Percentiles rank a stretch among this genome's conserved stretches.
These are phyloP conservation scores for Paramecium sexaurelia DNA, from an alignment of 73 alveolate species.

Conservation along the genomic window DNA sequence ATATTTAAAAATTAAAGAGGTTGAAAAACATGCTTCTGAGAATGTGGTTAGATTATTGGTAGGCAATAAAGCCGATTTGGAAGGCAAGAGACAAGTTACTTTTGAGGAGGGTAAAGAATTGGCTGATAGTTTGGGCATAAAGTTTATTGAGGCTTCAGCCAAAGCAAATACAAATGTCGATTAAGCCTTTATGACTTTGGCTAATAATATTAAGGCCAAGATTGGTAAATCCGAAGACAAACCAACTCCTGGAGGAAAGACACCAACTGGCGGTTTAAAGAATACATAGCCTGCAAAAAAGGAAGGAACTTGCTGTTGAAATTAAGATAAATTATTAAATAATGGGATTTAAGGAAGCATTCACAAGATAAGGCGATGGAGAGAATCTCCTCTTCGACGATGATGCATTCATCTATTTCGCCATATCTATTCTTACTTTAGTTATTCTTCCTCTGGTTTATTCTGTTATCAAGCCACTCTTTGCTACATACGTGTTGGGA, in stretches of 20 bases:
- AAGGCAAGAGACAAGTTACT: conserved; percentile 79
- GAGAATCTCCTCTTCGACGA: conserved; percentile 62
- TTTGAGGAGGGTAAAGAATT: conserved; percentile 79
- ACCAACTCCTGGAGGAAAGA: conserved; percentile 61
- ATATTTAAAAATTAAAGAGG: conserved; percentile 44
- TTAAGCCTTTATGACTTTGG: conserved; percentile 66
- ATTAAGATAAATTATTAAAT: conserved; percentile 32
- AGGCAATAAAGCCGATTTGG: conserved; percentile 87
- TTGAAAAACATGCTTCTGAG: conserved; percentile 69
- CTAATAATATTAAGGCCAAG: conserved; percentile 68
- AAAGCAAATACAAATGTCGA: conserved; percentile 66
- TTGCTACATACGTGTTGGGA: conserved; percentile 33
- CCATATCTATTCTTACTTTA: conserved; percentile 48
- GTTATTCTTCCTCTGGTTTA: conserved; percentile 37
- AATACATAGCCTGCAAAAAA: background rate
- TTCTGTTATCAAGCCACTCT: conserved; percentile 20
- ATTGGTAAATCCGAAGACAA: conserved; percentile 61
- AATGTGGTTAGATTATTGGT: conserved; percentile 74
- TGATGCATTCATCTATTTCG: conserved; percentile 67
- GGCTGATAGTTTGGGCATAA: conserved; percentile 79
- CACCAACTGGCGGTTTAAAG: conserved; percentile 48
- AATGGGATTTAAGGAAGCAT: conserved; percentile 69
- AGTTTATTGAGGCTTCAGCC: conserved; percentile 76
- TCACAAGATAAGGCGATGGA: conserved; percentile 65
- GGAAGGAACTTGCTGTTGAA: conserved; percentile 54